Base-by-base conservation (phyloP, 805 yeast genomes). In the Candida quercuum region DNA sequence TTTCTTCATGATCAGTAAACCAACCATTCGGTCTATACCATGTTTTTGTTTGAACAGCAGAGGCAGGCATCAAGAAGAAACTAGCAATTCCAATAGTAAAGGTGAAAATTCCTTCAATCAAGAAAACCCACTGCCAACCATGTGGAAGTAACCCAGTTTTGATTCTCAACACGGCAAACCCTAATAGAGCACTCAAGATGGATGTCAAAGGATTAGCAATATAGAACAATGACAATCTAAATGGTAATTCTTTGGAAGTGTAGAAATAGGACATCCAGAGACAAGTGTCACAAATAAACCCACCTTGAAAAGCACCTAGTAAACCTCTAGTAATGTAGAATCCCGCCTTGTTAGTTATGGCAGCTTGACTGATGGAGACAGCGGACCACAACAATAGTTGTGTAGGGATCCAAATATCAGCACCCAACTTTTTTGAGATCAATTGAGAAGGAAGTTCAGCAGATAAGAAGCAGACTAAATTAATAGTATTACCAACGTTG, bases 381-480 rank as follows among this genome's bases (percentile, higher is more conserved):
- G 71, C 42, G 33, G 76, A 68, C 86, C 86, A 80, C 1, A 67
- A 42, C 17, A 62, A 47, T 55, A 79, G 67, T 49, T 79, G 83
- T 27, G 65, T 56, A 3, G 85, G 84, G 42, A 79, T 72, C 73
- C 81, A 77, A 19, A 64, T 47, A 48, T 78, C 85, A 4, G 82
- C 74, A 12, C 86, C 87, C 25, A 80, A 37, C 37, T 65, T 67
- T 54, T 81, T 79, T 14, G 82, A 72, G 23, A 80, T 63, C 45
- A 80, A 61, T 50, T 80, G 85, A 3, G 84, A 77, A 0, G 86
- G 86, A 11, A 80, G 54, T 53, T 81, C 86, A 14, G 81, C 74
- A 17, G 60, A 47, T 36, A 79, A 54, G 49, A 81, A 80, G 32
- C 72, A 63, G 6, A 76, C 61, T 42, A 66, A 61, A 47, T 71